phyloP scores from a whole-genome alignment of 768 basidiomycete species.

The Termitomyces sp. region DNA sequence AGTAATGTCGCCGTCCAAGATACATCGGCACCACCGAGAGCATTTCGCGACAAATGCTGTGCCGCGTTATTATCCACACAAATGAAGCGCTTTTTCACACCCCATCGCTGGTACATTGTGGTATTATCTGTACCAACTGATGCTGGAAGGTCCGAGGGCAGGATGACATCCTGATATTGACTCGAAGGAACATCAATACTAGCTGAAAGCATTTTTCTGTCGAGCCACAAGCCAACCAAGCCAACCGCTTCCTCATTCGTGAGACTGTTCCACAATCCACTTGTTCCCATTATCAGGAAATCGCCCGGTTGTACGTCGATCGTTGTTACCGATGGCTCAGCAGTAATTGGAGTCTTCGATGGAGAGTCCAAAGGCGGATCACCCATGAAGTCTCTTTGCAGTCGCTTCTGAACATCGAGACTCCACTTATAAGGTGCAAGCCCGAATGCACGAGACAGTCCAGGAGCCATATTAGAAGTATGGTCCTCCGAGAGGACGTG shows the following conservation, averaged over 20 bases:
- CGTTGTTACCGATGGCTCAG: conserved; percentile 43
- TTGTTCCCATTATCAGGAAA: conserved; percentile 52
- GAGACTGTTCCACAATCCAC: conserved; percentile 53
- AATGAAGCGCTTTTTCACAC: conserved; percentile 35
- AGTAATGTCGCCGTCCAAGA: conserved; percentile 37
- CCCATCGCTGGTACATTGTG: conserved; percentile 33
- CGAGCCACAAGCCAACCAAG: conserved; percentile 47
- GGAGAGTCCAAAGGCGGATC: neutral
- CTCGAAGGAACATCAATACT: neutral
- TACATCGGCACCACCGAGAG: conserved; percentile 45
- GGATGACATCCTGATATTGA: conserved; percentile 9
- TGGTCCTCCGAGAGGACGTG: conserved; percentile 4
- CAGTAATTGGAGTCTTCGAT: neutral
- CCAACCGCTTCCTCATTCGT: conserved; percentile 55
- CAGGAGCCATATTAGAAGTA: neutral
- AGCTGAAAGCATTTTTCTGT: conserved; percentile 14
- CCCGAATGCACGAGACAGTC: conserved; percentile 1
- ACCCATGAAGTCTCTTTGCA: conserved; percentile 4
- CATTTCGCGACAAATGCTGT: conserved; percentile 47
- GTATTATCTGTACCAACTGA: conserved; percentile 25
- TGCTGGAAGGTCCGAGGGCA: conserved; percentile 29
- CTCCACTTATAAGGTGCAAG: conserved; percentile 8
- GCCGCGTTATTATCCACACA: conserved; percentile 41
- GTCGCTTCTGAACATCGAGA: neutral
- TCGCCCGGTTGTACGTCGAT: conserved; percentile 41